Evolutionary conservation across 805 yeast species (phyloP), one percentile per base, ranked within the genome.

Genomic region (Candida krabiensis): DNA sequence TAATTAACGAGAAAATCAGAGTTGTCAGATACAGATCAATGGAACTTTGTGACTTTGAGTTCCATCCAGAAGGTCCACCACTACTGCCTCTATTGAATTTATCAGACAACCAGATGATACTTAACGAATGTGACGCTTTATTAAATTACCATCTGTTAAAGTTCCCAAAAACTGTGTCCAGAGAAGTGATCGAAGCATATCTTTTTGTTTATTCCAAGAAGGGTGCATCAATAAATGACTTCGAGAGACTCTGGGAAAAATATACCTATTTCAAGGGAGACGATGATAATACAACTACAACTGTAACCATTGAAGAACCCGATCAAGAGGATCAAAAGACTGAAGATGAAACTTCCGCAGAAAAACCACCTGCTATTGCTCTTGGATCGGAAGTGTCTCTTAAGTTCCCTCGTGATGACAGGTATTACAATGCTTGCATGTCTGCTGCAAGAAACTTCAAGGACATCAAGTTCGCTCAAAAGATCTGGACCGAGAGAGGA

Each of bases 401-500:
- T 29, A 62, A 62, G 43, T 46, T 73, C 3, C 55, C 66, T 9
- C 61, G 81, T 19, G 66, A 63, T 40, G 72, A 78, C 27, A 57
- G 71, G 23, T 56, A 80, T 2, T 88, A 84, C 55, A 73, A 72
- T 34, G 64, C 80, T 19, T 80, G 85, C 7, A 63, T 87, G 52
- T 69, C 74, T 40, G 91, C 91, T 1, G 86, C 91, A 1, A 71
- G 73, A 9, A 66, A 68, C 32, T 75, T 75, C 52, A 67, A 70
- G 27, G 74, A 81, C 50, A 58, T 71, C 28, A 67, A 66, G 0
- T 76, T 83, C 54, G 90, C 89, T 4, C 79, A 78, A 39, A 59
- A 63, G 18, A 67, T 86, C 1, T 89, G 96, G 95, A 60, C 63
- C 2, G 95, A 86, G 52, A 75, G 97, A 52, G 96, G 96, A 2